Percentiles rank a stretch among this genome's conserved stretches.
Conservation (phyloP, 2,329 filamentous ascomycete species). For the Sclerotinia borealis region DNA sequence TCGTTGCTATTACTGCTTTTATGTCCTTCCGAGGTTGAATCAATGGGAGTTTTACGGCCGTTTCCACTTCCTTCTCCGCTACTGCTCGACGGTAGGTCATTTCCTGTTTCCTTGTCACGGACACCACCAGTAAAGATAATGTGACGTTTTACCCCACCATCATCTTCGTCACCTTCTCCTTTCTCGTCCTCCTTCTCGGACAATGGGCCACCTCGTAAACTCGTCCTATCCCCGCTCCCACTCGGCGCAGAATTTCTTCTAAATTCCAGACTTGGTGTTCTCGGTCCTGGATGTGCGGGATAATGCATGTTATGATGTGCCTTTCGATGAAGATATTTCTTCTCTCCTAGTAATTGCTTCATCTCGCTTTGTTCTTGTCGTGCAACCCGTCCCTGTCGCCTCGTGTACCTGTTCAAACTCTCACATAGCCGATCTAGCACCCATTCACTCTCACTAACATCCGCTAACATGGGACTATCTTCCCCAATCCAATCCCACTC, state of each 20-base stretch:
- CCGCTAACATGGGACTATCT: conserved; percentile 59
- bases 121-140: neutral
- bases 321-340: neutral
- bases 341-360: neutral
- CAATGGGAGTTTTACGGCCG: too few species aligned
- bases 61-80: neutral
- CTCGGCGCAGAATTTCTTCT: neutral
- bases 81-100: neutral
- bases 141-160: neutral
- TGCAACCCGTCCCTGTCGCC: conserved; percentile 26
- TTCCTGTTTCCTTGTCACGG: neutral
- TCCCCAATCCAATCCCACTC: conserved; percentile 71
- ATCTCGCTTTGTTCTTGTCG: neutral
- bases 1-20: neutral
- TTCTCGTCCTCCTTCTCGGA: neutral
- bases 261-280: neutral
- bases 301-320: neutral
- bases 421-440: conserved; percentile 60
- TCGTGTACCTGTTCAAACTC: conserved; percentile 44
- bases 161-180: neutral
- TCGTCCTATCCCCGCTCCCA: neutral
- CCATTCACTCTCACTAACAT: conserved; percentile 59
- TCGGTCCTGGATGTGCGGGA: conserved; percentile 2
- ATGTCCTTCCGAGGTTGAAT: neutral
- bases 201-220: neutral